A percentile compares a stretch with the other conserved stretches of the same genome.
These are phyloP conservation scores for Creolimax fragrantissima DNA, from an alignment of 78 protist genomes.

Conservation along the genomic window DNA sequence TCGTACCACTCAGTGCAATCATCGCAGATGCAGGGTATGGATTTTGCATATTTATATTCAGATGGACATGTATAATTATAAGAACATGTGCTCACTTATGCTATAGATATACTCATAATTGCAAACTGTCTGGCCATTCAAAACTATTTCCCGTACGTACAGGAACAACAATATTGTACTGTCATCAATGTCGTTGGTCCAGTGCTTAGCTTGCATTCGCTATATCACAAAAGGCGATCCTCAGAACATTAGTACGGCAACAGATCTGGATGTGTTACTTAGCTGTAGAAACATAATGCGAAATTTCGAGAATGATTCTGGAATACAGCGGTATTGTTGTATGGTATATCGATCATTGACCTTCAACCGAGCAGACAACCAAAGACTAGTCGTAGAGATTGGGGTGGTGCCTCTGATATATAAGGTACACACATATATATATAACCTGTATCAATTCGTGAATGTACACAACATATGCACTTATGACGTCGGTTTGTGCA, in stretches of 20 bases:
- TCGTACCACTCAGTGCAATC: neutral
- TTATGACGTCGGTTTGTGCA: no score
- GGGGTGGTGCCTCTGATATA: slow-evolving; percentile 19
- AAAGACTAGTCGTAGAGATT: neutral
- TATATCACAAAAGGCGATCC: neutral
- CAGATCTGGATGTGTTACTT: neutral
- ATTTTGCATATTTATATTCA: neutral
- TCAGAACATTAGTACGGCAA: neutral
- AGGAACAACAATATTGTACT: neutral
- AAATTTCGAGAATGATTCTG: neutral
- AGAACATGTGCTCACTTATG: neutral
- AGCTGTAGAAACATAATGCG: slow-evolving; percentile 4
- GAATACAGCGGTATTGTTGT: slow-evolving; percentile 13
- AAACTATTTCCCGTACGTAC: no score
- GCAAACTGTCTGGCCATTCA: no score
- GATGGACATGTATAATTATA: neutral
- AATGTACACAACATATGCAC: no score
- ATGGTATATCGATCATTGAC: slow-evolving; percentile 30
- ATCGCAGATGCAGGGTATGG: neutral
- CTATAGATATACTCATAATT: neutral
- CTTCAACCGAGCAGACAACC: slow-evolving; percentile 32
- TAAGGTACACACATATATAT: no score
- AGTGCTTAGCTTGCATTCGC: neutral
- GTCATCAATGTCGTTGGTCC: neutral
- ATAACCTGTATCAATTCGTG: no score